Evolutionary conservation across 2,329 filamentous ascomycete genomes (phyloP), one percentile per base, ranked within the genome.

Genomic region (Hypoxylon sp.): DNA sequence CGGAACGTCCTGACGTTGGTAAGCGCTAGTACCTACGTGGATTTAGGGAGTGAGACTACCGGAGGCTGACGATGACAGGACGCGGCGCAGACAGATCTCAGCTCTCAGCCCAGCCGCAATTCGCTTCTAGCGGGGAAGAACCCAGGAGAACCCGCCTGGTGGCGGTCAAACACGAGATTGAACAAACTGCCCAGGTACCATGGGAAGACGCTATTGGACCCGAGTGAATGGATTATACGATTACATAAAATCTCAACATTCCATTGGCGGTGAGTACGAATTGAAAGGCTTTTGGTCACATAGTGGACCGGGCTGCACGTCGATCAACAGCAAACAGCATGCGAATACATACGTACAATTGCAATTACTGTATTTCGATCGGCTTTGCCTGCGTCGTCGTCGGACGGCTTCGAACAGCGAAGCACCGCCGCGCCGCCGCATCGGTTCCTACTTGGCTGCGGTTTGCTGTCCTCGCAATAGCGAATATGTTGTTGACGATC

Each of bases 261-360:
- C 16, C 21, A 61, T 66, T 57, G 43, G 66, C 63, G 55, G 52
- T 58, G 52, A 63, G 60, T 63, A 66, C 66, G 59, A 55, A 23
- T 21, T 43, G 5, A 21, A 45, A 14, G 19, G 19, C 29, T 23
- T 30, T 41, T 56, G 43, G 32, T 30, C 34, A 23, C 27, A 61
- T 46, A 46, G 25, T 39, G 64, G 41, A 64, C 43, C 27, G 34
- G 29, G 45, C 19, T 39, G 47, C 39, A 6, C 55, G 53, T 57
- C 34, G 61, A 43, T 47, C 41, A 34, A 41, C 9, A 14, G 29
- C 47, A 16, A 32, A 52, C n/a, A n/a, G 25, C 16, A 30, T 39
- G 25, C 52, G 46, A 19, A 30, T 19, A 6, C 16, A 50, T 32
- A 6, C 16, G 41, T 32, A 21, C 16, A 6, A 23, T 14, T 45